These are phyloP conservation scores for Suillus occidentalis DNA, from an alignment of 768 basidiomycete species.

Conservation along the genomic window DNA sequence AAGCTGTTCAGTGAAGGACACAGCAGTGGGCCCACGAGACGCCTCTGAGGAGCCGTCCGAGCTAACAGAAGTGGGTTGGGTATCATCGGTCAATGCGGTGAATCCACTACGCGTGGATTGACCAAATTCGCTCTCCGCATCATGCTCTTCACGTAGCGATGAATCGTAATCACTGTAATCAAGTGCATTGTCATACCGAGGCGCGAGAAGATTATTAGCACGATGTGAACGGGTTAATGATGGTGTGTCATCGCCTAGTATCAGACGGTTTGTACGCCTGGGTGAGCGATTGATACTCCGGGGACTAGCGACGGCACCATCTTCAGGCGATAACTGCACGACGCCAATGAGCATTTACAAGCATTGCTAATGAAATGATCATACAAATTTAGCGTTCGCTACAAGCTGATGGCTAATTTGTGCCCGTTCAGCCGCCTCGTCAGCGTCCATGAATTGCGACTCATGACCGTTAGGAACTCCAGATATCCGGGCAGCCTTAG, in stretches of 20 bases:
- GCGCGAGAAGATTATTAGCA: slow-evolving; percentile 42
- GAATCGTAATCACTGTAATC: slow-evolving; percentile 46
- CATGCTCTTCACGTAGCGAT: slow-evolving; percentile 46
- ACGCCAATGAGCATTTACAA: slow-evolving; percentile 14
- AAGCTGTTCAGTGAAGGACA: slow-evolving; percentile 62
- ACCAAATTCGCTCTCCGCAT: slow-evolving; percentile 57
- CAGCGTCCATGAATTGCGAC: slow-evolving; percentile 90
- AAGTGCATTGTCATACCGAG: slow-evolving; percentile 42
- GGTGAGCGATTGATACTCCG: slow-evolving; percentile 73
- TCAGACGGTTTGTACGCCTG: slow-evolving; percentile 45
- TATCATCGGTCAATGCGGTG: slow-evolving; percentile 47
- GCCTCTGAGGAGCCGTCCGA: slow-evolving; percentile 44
- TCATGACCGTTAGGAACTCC: slow-evolving; percentile 50
- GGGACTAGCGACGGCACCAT: slow-evolving; percentile 59
- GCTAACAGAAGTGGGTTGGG: slow-evolving; percentile 54
- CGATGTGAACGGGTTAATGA: slow-evolving; percentile 40
- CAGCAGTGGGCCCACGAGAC: slow-evolving; percentile 37
- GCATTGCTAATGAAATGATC: slow-evolving; percentile 22
- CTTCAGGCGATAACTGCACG: slow-evolving; percentile 61
- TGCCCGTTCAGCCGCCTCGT: slow-evolving; percentile 77
- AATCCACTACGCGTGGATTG: slow-evolving; percentile 41
- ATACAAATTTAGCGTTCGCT: slow-evolving; percentile 70
- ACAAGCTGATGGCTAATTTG: slow-evolving; percentile 86
- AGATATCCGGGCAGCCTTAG: slow-evolving; percentile 39
- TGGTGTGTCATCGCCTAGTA: slow-evolving; percentile 39